Percentiles rank a stretch among this genome's conserved stretches.
phyloP scores from a whole-genome alignment of 371 early-diverging fungal species.

The Saksenaea oblongispora region DNA sequence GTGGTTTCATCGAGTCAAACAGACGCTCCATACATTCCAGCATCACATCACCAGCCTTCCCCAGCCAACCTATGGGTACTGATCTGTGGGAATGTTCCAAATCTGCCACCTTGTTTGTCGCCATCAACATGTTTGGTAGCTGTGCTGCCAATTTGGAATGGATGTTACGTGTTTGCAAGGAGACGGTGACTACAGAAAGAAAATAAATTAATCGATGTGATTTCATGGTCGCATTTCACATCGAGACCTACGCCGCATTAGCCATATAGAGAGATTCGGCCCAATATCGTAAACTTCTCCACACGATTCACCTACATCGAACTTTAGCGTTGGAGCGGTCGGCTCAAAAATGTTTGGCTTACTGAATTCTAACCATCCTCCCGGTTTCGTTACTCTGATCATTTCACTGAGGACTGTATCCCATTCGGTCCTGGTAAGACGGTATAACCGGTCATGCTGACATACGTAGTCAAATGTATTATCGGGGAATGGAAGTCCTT shows the following conservation, averaged over 20 bases:
- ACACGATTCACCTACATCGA: constrained; percentile 22
- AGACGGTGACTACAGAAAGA: constrained; percentile 33
- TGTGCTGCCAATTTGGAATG: constrained; percentile 29
- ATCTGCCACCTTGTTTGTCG: constrained; percentile 8
- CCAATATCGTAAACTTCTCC: constrained; percentile 39
- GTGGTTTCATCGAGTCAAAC: constrained; percentile 42
- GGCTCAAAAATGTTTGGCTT: neutral
- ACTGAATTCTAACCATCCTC: constrained; percentile 12
- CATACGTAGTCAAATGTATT: constrained; percentile 26
- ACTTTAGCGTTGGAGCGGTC: neutral
- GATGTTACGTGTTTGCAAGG: constrained; percentile 41
- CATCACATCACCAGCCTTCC: constrained; percentile 40
- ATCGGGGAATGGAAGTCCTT: constrained; percentile 28
- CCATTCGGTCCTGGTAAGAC: constrained; percentile 24
- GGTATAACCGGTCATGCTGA: constrained; percentile 20
- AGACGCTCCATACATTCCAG: constrained; percentile 35
- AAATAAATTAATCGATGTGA: neutral
- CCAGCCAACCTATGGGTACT: constrained; percentile 48
- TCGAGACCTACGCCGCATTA: constrained; percentile 38
- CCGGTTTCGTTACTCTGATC: constrained; percentile 27
- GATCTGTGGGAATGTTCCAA: constrained; percentile 36
- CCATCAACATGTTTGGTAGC: constrained; percentile 21
- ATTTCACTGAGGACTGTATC: constrained; percentile 18
- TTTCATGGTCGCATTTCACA: neutral
- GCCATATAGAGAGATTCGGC: constrained; percentile 48